Evolutionary conservation across 768 basidiomycete species (phyloP).

Genomic region (Suillus luteus): DNA sequence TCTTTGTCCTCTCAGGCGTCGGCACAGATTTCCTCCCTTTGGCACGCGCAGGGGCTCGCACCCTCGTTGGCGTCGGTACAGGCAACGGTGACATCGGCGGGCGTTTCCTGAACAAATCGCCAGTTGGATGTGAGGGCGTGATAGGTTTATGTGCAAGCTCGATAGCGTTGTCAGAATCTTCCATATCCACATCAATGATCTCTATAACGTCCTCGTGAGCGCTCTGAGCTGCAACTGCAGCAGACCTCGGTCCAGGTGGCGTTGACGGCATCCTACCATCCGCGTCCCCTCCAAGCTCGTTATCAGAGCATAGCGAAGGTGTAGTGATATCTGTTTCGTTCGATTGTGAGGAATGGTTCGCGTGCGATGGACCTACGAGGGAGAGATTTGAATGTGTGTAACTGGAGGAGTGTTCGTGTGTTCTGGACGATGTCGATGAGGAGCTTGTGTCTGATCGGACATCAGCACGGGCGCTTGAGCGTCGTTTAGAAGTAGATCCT

Average conservation of each 20-base stretch:
- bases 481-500: not conserved
- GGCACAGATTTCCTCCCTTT: not conserved
- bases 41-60: slow-evolving; percentile 55
- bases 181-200: slow-evolving; percentile 43
- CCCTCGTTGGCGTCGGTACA: slow-evolving; percentile 49
- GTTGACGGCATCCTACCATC: slow-evolving; percentile 51
- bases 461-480: not conserved
- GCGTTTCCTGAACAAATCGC: slow-evolving; percentile 57
- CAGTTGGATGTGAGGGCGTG: slow-evolving; percentile 18
- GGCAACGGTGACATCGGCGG: slow-evolving; percentile 69
- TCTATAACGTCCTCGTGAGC: slow-evolving; percentile 21
- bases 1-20: slow-evolving; percentile 22
- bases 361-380: not conserved
- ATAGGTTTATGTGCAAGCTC: slow-evolving; percentile 13
- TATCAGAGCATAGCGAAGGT: slow-evolving; percentile 76
- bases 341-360: slow-evolving; percentile 10
- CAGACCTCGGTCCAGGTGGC: slow-evolving; percentile 45
- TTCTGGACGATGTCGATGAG: not conserved
- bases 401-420: not conserved
- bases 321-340: slow-evolving; percentile 51
- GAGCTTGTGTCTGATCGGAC: not conserved
- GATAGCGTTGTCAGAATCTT: slow-evolving; percentile 21
- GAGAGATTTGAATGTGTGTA: not conserved
- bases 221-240: slow-evolving; percentile 6
- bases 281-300: slow-evolving; percentile 51